Percentiles rank a stretch among this genome's conserved stretches.
phyloP scores from a whole-genome alignment of 1,284 basidiomycete genomes.

The Leccinum holopus region DNA sequence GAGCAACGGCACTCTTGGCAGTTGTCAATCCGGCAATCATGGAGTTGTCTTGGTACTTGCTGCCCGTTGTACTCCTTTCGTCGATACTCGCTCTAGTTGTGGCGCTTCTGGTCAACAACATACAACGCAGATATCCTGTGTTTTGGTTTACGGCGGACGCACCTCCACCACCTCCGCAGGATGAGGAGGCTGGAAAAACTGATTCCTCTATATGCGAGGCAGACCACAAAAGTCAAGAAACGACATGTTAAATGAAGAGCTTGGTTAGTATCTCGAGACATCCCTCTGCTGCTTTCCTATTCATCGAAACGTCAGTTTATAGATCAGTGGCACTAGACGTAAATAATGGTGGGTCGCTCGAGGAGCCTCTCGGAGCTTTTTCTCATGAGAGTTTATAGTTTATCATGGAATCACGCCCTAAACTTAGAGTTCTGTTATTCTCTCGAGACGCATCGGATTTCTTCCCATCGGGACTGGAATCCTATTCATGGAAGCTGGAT shows the following conservation, averaged over 20 bases:
- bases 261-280: background rate
- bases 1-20: conserved; percentile 49
- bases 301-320: background rate
- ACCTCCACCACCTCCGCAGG: background rate
- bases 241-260: background rate
- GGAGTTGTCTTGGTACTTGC: conserved; percentile 56
- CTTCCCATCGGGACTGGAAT: background rate
- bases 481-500: background rate
- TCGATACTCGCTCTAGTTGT: conserved; percentile 50
- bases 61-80: conserved; percentile 58
- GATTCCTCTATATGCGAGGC: background rate
- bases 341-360: background rate
- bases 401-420: background rate
- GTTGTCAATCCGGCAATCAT: conserved; percentile 47
- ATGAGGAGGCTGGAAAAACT: background rate
- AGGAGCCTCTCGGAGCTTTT: background rate
- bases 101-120: conserved; percentile 57
- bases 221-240: background rate
- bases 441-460: background rate
- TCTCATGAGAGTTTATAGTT: background rate
- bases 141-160: conserved; percentile 44
- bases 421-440: background rate
- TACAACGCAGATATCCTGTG: conserved; percentile 56
- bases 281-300: background rate
- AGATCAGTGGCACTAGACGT: background rate